Conservation (phyloP, 2,329 filamentous ascomycete genomes). For the Pseudogymnoascus sp. region DNA sequence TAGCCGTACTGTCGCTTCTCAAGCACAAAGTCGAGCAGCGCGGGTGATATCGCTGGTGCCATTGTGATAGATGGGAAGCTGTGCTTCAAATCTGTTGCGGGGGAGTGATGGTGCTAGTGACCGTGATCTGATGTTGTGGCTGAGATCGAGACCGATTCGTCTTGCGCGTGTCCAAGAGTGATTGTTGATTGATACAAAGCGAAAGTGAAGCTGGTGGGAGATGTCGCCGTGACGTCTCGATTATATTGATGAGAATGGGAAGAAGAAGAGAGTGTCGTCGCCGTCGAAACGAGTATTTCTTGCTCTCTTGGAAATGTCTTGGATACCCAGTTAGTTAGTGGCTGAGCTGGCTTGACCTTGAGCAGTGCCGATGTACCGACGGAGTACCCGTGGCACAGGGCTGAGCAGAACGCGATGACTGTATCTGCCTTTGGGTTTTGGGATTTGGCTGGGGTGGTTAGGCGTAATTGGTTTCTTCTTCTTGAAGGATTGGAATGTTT, state of each 20-base stretch:
- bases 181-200: background rate
- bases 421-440: background rate
- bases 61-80: slow-evolving; percentile 4
- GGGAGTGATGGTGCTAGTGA: background rate
- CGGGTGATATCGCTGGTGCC: slow-evolving; percentile 14
- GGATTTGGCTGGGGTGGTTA: background rate
- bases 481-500: background rate
- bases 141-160: background rate
- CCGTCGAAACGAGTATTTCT: slow-evolving; percentile 5
- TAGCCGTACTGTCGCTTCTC: slow-evolving; percentile 5
- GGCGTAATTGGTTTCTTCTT: background rate
- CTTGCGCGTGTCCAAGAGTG: background rate
- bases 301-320: slow-evolving; percentile 5
- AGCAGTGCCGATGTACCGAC: background rate
- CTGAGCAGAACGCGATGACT: background rate
- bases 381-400: background rate
- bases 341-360: background rate
- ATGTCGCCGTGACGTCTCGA: background rate
- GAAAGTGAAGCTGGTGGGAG: background rate
- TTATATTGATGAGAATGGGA: background rate
- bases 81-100: background rate
- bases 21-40: slow-evolving; percentile 6
- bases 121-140: background rate
- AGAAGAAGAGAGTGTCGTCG: background rate
- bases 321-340: slow-evolving; percentile 3